These are phyloP conservation scores for Magnolia changhungtana DNA, from an alignment of 164 flowering plant species.

Conservation along the genomic window DNA sequence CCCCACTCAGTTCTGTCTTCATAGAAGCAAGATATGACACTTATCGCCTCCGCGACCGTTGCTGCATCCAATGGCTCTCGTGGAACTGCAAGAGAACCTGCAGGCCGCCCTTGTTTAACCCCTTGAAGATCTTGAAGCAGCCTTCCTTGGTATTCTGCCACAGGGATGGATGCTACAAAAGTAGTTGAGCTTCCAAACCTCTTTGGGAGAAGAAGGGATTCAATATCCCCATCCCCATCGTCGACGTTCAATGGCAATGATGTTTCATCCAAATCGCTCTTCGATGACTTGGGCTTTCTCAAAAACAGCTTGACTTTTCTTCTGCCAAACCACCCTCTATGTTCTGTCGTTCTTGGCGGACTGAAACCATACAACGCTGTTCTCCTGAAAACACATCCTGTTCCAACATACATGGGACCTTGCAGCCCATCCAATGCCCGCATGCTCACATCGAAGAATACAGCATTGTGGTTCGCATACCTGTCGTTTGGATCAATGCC, in stretches of 20 bases:
- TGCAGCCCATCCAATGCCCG: constrained; percentile 88
- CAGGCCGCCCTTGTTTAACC: constrained; percentile 59
- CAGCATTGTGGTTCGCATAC: constrained; percentile 90
- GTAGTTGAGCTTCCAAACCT: constrained; percentile 76
- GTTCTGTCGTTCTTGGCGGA: constrained; percentile 89
- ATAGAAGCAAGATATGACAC: constrained; percentile 79
- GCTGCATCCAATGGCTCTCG: constrained; percentile 88
- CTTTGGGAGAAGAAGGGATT: constrained; percentile 55
- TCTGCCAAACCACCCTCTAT: constrained; percentile 72
- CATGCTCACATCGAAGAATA: constrained; percentile 90
- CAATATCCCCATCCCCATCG: constrained; percentile 44
- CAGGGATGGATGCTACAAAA: constrained; percentile 70
- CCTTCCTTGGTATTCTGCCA: constrained; percentile 88
- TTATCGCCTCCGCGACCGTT: constrained; percentile 83
- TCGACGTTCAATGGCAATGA: constrained; percentile 39
- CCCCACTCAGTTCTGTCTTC: constrained; percentile 98
- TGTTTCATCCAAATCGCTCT: constrained; percentile 46
- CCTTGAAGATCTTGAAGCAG: constrained; percentile 63
- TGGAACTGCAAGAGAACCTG: constrained; percentile 81
- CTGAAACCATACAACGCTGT: constrained; percentile 83
- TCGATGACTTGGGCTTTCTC: constrained; percentile 35
- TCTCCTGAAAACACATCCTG: constrained; percentile 88
- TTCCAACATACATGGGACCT: constrained; percentile 97
- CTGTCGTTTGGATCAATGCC: constrained; percentile 90
- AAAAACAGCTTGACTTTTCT: constrained; percentile 45